These are phyloP conservation scores for Toxicodendron radicans DNA, from an alignment of 345 rosid genomes.

Conservation along the genomic window DNA sequence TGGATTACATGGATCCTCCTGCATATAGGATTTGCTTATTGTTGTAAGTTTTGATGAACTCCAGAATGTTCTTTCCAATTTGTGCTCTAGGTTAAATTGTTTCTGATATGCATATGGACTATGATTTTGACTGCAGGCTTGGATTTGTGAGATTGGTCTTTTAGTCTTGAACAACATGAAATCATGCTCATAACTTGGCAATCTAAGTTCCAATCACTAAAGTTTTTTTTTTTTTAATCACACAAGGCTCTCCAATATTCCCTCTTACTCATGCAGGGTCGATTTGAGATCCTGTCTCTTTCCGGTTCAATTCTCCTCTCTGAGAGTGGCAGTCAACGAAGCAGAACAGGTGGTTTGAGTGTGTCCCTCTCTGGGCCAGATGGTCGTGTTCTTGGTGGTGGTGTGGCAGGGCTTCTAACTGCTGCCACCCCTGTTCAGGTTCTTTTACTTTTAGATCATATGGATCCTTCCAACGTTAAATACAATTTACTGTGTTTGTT, in stretches of 20 bases:
- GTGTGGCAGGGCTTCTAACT: conserved; percentile 46
- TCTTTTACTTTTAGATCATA: background rate
- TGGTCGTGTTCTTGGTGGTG: conserved; percentile 49
- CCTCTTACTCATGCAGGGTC: conserved; percentile 33
- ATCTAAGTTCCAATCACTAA: conserved; percentile 2
- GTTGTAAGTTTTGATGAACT: background rate
- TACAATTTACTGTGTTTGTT: background rate
- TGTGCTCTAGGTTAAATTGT: background rate
- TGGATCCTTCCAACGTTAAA: background rate
- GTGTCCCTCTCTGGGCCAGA: conserved; percentile 45
- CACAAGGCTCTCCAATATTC: background rate
- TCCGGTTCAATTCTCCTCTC: conserved; percentile 40
- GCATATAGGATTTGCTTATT: background rate
- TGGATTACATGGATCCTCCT: background rate
- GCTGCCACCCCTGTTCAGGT: conserved; percentile 55
- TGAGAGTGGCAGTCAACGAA: conserved; percentile 38
- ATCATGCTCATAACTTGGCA: background rate
- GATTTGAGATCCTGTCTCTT: conserved; percentile 49
- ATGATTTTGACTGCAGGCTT: background rate
- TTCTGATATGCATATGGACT: background rate
- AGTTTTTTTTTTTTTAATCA: background rate
- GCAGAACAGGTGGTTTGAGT: conserved; percentile 47
- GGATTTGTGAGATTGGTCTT: background rate
- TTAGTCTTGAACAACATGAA: background rate
- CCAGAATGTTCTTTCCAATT: background rate